Percentiles rank a stretch among this genome's conserved stretches.
These are phyloP conservation scores for Leptographium lundbergii DNA, from an alignment of 2,329 filamentous ascomycete genomes.

Conservation along the genomic window DNA sequence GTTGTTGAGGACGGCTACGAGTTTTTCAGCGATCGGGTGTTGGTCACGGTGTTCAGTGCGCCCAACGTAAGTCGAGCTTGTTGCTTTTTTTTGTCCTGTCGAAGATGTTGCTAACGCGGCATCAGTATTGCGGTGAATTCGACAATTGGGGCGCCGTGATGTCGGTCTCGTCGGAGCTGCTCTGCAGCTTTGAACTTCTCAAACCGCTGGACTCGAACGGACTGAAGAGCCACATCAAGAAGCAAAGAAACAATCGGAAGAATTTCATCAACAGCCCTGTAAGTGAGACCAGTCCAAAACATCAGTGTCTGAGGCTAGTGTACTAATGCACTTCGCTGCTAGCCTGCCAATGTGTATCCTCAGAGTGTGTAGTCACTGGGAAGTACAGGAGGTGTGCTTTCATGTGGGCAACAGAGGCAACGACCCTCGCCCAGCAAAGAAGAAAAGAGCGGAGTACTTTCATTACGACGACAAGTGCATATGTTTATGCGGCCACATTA, in stretches of 20 bases:
- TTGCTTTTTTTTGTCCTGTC: neutral
- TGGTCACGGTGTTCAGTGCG: conserved; percentile 95
- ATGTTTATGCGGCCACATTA: neutral
- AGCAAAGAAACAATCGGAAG: conserved; percentile 86
- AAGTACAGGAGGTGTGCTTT: neutral
- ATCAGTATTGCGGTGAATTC: conserved; percentile 91
- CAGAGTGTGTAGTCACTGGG: conserved; percentile 35
- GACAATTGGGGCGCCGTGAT: conserved; percentile 99
- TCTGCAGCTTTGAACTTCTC: conserved; percentile 93
- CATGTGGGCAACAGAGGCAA: neutral
- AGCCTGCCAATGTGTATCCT: conserved; percentile 43
- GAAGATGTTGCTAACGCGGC: neutral
- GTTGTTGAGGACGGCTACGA: conserved; percentile 98
- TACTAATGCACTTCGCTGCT: neutral
- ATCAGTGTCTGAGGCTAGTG: neutral
- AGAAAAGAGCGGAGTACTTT: neutral
- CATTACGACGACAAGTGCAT: neutral
- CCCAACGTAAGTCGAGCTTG: conserved; percentile 64
- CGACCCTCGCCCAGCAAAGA: neutral
- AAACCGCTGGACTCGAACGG: conserved; percentile 94
- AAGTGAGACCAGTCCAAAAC: conserved; percentile 29
- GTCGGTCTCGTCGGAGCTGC: conserved; percentile 85
- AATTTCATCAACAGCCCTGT: conserved; percentile 94
- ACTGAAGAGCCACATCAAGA: conserved; percentile 97
- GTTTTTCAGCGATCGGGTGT: conserved; percentile 88